A percentile compares a stretch with the other conserved stretches of the same genome.
Conservation (phyloP, 805 yeast genomes). For the Zygosaccharomyces gambellarensis region DNA sequence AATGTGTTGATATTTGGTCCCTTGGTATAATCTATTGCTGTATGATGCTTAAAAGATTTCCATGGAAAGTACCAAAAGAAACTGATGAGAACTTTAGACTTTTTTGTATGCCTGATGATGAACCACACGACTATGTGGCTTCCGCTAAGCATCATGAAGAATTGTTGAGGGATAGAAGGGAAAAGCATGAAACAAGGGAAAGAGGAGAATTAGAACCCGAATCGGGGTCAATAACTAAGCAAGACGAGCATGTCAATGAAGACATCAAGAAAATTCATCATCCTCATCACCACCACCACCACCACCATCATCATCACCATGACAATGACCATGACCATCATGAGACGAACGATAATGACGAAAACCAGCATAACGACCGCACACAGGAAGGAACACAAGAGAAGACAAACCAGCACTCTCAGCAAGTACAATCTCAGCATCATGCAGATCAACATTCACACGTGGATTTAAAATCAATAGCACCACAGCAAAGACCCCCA, state of each 20-base stretch:
- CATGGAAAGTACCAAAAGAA: constrained; percentile 77
- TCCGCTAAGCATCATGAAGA: constrained; percentile 70
- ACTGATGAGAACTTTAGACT: constrained; percentile 67
- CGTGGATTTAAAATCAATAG: constrained; percentile 16
- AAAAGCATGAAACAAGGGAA: constrained; percentile 17
- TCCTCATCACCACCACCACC: constrained; percentile 8
- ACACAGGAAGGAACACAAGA: constrained; percentile 9
- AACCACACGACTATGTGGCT: constrained; percentile 67
- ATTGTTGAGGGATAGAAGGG: constrained; percentile 46
- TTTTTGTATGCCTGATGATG: constrained; percentile 63
- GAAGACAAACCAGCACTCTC: not conserved
- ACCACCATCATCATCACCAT: not conserved
- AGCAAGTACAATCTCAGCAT: not conserved
- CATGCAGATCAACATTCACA: not conserved
- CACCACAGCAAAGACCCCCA: constrained; percentile 12
- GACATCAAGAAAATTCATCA: constrained; percentile 6
- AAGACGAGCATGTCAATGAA: constrained; percentile 7
- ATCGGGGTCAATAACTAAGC: constrained; percentile 8
- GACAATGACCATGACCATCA: not conserved
- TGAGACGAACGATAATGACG: constrained; percentile 2
- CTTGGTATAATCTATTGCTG: constrained; percentile 81
- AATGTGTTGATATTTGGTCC: constrained; percentile 79
- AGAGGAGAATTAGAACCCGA: constrained; percentile 16
- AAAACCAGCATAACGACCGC: not conserved
- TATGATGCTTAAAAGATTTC: constrained; percentile 79